Conservation (phyloP, 23 red algal genomes). For the Gracilaria vermiculophylla region DNA sequence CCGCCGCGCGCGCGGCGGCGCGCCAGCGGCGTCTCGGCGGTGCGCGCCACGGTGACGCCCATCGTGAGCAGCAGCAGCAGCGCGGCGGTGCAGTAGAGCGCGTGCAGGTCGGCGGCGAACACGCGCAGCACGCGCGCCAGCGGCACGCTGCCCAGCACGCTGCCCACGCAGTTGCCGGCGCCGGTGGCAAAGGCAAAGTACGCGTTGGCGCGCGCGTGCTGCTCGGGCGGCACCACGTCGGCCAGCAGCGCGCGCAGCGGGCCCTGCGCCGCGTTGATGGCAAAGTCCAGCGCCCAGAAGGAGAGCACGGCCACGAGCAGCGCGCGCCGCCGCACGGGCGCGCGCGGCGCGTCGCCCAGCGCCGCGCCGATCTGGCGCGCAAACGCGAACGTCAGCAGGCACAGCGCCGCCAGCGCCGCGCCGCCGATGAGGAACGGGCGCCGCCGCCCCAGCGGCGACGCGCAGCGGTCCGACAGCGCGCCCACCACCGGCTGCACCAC, state of each 20-base stretch:
- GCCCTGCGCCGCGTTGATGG: slow-evolving; percentile 77
- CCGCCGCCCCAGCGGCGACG: slow-evolving; percentile 59
- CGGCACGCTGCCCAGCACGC: slow-evolving; percentile 42
- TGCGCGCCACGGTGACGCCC: not conserved
- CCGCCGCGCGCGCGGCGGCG: not conserved
- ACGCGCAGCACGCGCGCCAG: not conserved
- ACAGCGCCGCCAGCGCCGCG: slow-evolving; percentile 37
- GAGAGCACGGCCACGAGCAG: slow-evolving; percentile 59
- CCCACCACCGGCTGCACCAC: slow-evolving; percentile 86
- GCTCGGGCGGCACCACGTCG: slow-evolving; percentile 70
- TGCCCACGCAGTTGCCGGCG: slow-evolving; percentile 67
- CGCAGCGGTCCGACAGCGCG: slow-evolving; percentile 72
- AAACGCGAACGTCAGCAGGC: slow-evolving; percentile 66
- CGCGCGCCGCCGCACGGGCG: not conserved
- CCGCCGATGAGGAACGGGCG: slow-evolving; percentile 86
- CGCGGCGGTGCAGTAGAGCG: slow-evolving; percentile 64
- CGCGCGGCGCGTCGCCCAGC: slow-evolving; percentile 20
- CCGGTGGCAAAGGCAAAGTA: slow-evolving; percentile 75
- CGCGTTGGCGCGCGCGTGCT: slow-evolving; percentile 69
- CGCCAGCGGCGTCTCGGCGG: slow-evolving; percentile 10
- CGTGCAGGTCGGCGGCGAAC: slow-evolving; percentile 70
- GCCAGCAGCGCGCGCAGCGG: slow-evolving; percentile 75
- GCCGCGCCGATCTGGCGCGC: slow-evolving; percentile 49
- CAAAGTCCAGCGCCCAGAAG: slow-evolving; percentile 84
- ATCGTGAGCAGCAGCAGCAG: slow-evolving; percentile 59